These are phyloP conservation scores for Juglanconis sp. DNA, from an alignment of 2,329 filamentous ascomycete genomes.

Conservation along the genomic window DNA sequence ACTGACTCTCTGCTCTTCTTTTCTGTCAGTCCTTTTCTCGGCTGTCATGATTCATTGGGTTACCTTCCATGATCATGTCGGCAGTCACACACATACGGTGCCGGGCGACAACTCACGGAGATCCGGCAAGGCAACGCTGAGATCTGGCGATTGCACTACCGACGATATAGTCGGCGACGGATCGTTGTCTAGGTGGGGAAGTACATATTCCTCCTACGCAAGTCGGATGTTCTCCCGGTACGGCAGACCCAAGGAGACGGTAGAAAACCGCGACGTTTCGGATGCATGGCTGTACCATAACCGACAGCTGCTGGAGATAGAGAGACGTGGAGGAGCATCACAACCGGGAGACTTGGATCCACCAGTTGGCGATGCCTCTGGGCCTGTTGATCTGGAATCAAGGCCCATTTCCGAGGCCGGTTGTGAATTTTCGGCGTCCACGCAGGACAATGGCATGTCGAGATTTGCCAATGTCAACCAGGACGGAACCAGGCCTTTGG, in stretches of 20 bases:
- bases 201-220: neutral
- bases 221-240: neutral
- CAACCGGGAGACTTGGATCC: neutral
- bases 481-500: neutral
- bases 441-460: neutral
- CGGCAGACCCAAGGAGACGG: neutral
- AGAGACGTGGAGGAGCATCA: too few relatives aligned
- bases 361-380: neutral
- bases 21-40: constrained; percentile 50
- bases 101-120: constrained; percentile 23
- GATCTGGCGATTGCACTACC: neutral
- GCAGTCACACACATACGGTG: neutral
- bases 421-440: too few relatives aligned
- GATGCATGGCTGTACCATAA: neutral
- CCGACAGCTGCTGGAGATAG: neutral
- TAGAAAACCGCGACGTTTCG: neutral
- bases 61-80: constrained; percentile 36
- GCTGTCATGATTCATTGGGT: constrained; percentile 48
- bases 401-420: too few relatives aligned
- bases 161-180: neutral
- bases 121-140: constrained; percentile 16
- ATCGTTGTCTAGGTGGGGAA: neutral
- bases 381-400: neutral
- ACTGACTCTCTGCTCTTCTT: neutral
- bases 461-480: constrained; percentile 26